Evolutionary conservation across 2,329 filamentous ascomycete genomes (phyloP).

Genomic region (Pseudogymnoascus sp.): DNA sequence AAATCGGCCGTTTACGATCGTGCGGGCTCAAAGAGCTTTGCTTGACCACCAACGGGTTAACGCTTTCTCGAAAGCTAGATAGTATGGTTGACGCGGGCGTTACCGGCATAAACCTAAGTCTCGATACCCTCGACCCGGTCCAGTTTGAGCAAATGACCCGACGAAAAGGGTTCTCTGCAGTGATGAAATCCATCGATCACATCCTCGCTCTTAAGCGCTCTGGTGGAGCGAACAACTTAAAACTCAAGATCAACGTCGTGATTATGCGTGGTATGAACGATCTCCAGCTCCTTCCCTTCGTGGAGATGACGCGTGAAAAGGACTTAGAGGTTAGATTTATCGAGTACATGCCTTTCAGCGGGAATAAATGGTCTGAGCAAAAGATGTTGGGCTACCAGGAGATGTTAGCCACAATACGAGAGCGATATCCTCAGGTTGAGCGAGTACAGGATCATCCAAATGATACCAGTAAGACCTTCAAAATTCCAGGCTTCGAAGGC

Average conservation of each 20-base stretch:
- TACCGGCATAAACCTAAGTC: conserved; percentile 86
- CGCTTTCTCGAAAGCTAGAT: conserved; percentile 83
- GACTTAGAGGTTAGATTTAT: conserved; percentile 94
- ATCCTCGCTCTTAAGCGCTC: conserved; percentile 81
- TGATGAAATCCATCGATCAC: conserved; percentile 80
- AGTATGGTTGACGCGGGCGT: conserved; percentile 87
- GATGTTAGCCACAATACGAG: conserved; percentile 78
- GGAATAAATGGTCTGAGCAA: conserved; percentile 87
- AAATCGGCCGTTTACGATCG: conserved; percentile 67
- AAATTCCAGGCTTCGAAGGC: conserved; percentile 81
- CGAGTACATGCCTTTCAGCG: conserved; percentile 99
- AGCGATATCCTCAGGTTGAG: conserved; percentile 62
- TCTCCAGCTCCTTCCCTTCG: conserved; percentile 78
- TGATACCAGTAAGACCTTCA: conserved; percentile 93
- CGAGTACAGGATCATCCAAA: conserved; percentile 75
- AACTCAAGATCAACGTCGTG: conserved; percentile 95
- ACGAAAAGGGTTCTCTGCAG: conserved; percentile 83
- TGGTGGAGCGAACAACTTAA: conserved; percentile 72
- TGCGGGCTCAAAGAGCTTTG: conserved; percentile 81
- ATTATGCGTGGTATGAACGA: conserved; percentile 96
- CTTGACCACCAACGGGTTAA: conserved; percentile 92
- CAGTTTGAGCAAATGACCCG: conserved; percentile 97
- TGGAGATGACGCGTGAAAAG: conserved; percentile 79
- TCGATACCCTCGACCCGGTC: conserved; percentile 93
- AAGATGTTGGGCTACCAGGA: conserved; percentile 92